These are phyloP conservation scores for Sugiyamaella japonica DNA, from an alignment of 1,139 yeast genomes.

Conservation along the genomic window DNA sequence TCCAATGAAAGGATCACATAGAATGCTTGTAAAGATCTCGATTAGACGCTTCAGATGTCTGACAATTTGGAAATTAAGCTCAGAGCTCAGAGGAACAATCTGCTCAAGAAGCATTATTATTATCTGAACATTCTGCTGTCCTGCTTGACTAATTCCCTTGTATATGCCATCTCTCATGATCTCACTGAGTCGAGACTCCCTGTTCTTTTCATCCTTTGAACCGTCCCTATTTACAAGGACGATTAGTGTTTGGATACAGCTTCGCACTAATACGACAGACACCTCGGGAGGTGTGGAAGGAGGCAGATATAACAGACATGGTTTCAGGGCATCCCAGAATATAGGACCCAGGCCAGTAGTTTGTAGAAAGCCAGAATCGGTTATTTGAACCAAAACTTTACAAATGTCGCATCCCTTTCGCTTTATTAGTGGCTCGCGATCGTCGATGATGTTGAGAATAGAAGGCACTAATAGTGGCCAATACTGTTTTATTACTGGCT, in stretches of 20 bases:
- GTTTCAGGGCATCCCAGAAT: constrained; percentile 44
- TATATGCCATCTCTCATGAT: constrained; percentile 35
- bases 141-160: constrained; percentile 31
- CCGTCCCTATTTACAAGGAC: constrained; percentile 21
- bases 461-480: constrained; percentile 55
- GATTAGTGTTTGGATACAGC: constrained; percentile 24
- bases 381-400: constrained; percentile 31
- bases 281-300: constrained; percentile 24
- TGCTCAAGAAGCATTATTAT: constrained; percentile 24
- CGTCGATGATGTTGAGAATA: constrained; percentile 52
- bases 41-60: constrained; percentile 35
- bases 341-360: constrained; percentile 48
- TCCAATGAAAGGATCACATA: constrained; percentile 39
- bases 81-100: constrained; percentile 19
- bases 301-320: constrained; percentile 31
- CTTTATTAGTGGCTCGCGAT: constrained; percentile 49
- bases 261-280: constrained; percentile 19
- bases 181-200: constrained; percentile 25
- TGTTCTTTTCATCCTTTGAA: background rate
- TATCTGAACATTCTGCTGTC: constrained; percentile 29
- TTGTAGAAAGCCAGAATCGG: constrained; percentile 34
- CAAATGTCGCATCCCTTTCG: constrained; percentile 47
- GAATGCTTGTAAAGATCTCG: constrained; percentile 29
- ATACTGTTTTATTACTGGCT: constrained; percentile 28
- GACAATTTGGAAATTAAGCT: constrained; percentile 25